Evolutionary conservation across 179 eudicot species (phyloP), one percentile per base, ranked within the genome.

Genomic region (Camellia oleifera): DNA sequence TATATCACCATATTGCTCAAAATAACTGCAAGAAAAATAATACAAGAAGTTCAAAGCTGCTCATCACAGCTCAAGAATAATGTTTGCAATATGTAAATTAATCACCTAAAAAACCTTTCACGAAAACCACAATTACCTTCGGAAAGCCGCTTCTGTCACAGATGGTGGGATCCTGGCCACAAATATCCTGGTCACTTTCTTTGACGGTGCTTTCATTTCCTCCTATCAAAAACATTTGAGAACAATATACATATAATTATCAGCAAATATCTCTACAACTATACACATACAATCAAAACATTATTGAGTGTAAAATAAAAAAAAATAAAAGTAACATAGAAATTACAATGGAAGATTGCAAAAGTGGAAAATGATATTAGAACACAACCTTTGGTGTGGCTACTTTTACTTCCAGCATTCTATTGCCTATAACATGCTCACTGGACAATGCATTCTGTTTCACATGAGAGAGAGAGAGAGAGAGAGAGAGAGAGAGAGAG

Each of bases 381-480:
- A 83, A 78, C n/a, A 57, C 45, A 79, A 95, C 99, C 98, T 95
- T 97, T 52, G 99, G 99, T 23, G 98, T 97, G 57, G 99, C 99
- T 81, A 95, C 85, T 93, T 97, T 95, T 61, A 97, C 99, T 90
- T 97, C 99, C 79, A 97, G 87, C 80, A 85, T 81, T 87, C 99
- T 88, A 73, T 81, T 83, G 44, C 98, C 98, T 73, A 97, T 94
- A 32, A 83, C 79, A 83, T 97, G 99, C 85, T 97, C 99, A 58
- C 88, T 84, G 23, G 93, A 80, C 61, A 97, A 79, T 62, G 92
- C 94, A 88, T 81, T 88, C 99, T 97, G 90, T 58, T 15, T 10
- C 52, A 77, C 13, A 10, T 4, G 50, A 32, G 63, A 60, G 44
- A 46, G 7, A 20, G 23, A 20, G 63, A 60, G 44, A 46, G 7